Conservation (phyloP, 1,139 yeast species). For the Candida glucosophila region DNA sequence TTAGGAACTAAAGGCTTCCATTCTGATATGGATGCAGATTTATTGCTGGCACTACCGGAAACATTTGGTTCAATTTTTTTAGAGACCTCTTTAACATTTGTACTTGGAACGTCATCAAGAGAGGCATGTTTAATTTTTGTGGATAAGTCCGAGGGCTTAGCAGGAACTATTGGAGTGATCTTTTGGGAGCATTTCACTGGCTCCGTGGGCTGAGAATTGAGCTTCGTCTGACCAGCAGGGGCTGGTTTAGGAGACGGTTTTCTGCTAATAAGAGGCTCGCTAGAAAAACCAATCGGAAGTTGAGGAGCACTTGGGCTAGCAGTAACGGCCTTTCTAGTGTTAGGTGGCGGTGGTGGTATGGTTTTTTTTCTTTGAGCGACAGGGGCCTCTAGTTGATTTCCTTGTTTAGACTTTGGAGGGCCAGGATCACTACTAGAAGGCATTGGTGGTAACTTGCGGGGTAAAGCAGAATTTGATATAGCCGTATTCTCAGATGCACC, state of each 20-base stretch:
- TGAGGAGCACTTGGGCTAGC: conserved; percentile 7
- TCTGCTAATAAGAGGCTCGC: conserved; percentile 34
- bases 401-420: conserved; percentile 2
- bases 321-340: conserved; percentile 13
- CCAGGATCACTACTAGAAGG: background rate
- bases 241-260: conserved; percentile 14
- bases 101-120: too few relatives aligned
- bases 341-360: conserved; percentile 19
- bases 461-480: conserved; percentile 6
- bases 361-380: conserved; percentile 4
- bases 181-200: too few relatives aligned
- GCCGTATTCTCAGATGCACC: background rate
- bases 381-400: conserved; percentile 2
- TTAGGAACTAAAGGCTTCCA: conserved; percentile 56
- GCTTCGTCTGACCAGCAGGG: too few relatives aligned
- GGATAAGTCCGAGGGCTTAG: too few relatives aligned
- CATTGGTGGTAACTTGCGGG: conserved; percentile 28
- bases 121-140: too few relatives aligned
- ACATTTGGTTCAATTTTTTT: too few relatives aligned
- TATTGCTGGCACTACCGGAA: too few relatives aligned
- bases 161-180: conserved; percentile 3
- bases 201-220: too few relatives aligned
- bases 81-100: too few relatives aligned
- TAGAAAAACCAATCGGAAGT: conserved; percentile 28
- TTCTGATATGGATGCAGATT: conserved; percentile 38